Evolutionary conservation across 129 eudicot species (phyloP).

Genomic region (Helichrysum umbraculigerum): DNA sequence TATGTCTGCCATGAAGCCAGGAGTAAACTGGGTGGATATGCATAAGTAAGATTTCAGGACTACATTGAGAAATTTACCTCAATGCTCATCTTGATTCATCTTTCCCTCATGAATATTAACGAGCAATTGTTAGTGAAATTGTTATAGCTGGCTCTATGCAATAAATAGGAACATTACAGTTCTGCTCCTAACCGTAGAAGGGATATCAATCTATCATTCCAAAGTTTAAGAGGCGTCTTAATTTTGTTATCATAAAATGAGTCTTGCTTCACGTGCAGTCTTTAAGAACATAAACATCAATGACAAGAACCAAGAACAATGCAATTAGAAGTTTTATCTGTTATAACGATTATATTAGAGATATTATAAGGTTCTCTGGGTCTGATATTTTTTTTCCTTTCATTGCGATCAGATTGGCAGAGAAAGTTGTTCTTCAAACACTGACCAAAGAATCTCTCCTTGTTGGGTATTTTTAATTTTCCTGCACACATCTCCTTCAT

Average conservation of each 20-base stretch:
- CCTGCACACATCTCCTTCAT: conserved; percentile 2
- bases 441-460: conserved; percentile 74
- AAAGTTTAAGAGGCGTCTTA: neutral
- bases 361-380: conserved; percentile 5
- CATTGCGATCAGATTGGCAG: conserved; percentile 68
- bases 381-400: conserved; percentile 9
- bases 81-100: conserved; percentile 1
- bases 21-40: conserved; percentile 98
- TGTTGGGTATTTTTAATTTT: conserved; percentile 54
- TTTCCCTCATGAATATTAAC: neutral
- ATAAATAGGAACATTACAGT: neutral
- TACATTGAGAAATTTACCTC: neutral
- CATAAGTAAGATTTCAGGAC: conserved; percentile 59
- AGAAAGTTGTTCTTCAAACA: conserved; percentile 63
- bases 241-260: neutral
- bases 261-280: neutral
- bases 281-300: neutral
- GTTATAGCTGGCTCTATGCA: neutral
- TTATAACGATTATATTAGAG: neutral
- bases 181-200: neutral
- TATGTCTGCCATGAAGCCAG: conserved; percentile 87
- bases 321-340: neutral
- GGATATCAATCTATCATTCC: neutral
- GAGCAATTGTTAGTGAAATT: conserved; percentile 3
- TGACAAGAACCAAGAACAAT: neutral